Percentiles rank a stretch among this genome's conserved stretches.
phyloP scores from a whole-genome alignment of 345 rosid species.

The Noccaea bulbosa region DNA sequence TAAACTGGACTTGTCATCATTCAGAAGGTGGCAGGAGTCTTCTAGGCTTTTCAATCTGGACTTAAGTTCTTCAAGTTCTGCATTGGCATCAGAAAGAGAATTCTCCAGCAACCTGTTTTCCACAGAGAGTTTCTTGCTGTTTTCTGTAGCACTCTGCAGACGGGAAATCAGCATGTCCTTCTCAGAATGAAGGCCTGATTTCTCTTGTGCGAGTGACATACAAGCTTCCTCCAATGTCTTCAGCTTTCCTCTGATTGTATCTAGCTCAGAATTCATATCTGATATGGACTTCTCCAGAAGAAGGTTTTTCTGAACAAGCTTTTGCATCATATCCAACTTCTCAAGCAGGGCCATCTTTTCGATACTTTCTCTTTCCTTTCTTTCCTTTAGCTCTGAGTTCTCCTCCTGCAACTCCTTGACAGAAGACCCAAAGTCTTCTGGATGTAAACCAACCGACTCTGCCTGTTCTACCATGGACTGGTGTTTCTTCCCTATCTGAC shows the following conservation, averaged over 20 bases:
- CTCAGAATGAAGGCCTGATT: constrained; percentile 68
- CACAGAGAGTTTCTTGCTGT: constrained; percentile 63
- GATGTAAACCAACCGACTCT: constrained; percentile 68
- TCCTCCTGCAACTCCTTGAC: constrained; percentile 72
- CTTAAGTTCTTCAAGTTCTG: constrained; percentile 69
- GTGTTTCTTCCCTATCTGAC: constrained; percentile 71
- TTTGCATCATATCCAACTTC: constrained; percentile 81
- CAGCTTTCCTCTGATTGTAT: constrained; percentile 68
- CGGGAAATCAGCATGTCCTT: constrained; percentile 60
- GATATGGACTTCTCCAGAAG: constrained; percentile 87
- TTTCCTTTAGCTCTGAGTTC: constrained; percentile 59
- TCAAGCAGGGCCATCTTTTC: constrained; percentile 64
- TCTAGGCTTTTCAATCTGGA: constrained; percentile 61
- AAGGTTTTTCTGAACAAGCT: constrained; percentile 73
- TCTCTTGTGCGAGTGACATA: constrained; percentile 61
- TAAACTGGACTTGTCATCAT: constrained; percentile 65
- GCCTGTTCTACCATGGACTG: constrained; percentile 67
- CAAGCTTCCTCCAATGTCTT: constrained; percentile 68
- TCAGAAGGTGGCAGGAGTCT: constrained; percentile 62
- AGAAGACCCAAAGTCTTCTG: constrained; percentile 62
- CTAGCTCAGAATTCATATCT: constrained; percentile 84
- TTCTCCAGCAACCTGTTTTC: constrained; percentile 70
- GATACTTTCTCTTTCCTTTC: constrained; percentile 52
- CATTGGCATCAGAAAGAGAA: constrained; percentile 72
- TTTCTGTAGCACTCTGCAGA: constrained; percentile 56